These are phyloP conservation scores for Agrocybe praecox DNA, from an alignment of 768 basidiomycete species.

Conservation along the genomic window DNA sequence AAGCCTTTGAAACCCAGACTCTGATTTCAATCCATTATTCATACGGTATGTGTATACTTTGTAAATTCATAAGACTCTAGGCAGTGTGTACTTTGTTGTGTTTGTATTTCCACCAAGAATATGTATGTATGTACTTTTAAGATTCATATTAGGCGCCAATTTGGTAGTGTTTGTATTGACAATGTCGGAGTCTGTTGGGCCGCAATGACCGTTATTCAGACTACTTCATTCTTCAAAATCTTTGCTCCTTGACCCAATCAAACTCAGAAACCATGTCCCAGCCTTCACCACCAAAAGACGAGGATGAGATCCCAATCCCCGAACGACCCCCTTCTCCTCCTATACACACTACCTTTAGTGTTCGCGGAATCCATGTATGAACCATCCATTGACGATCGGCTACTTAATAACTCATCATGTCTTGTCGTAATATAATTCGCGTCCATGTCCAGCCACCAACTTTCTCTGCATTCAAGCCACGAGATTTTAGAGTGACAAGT, in stretches of 20 bases:
- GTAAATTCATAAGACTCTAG: no score
- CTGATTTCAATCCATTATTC: neutral
- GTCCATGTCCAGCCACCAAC: slow-evolving; percentile 59
- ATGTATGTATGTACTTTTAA: no score
- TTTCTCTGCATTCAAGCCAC: slow-evolving; percentile 79
- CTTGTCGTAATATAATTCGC: slow-evolving; percentile 5
- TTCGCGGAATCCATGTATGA: slow-evolving; percentile 76
- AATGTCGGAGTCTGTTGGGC: no score
- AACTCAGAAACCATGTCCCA: slow-evolving; percentile 11
- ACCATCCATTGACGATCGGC: slow-evolving; percentile 16
- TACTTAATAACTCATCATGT: slow-evolving; percentile 20
- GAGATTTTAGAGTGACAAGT: slow-evolving; percentile 69
- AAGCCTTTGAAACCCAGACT: slow-evolving; percentile 8
- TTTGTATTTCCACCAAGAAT: no score
- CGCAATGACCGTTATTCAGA: no score
- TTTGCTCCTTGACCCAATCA: neutral
- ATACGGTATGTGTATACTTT: no score
- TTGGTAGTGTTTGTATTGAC: no score
- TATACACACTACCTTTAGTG: slow-evolving; percentile 68
- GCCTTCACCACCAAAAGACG: slow-evolving; percentile 43
- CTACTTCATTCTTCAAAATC: neutral
- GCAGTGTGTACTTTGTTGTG: no score
- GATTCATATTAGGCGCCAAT: no score
- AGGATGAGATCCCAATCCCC: slow-evolving; percentile 56
- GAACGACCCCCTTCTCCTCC: slow-evolving; percentile 74